phyloP scores from a whole-genome alignment of 1,139 yeast genomes.

The Diutina neorugosa region DNA sequence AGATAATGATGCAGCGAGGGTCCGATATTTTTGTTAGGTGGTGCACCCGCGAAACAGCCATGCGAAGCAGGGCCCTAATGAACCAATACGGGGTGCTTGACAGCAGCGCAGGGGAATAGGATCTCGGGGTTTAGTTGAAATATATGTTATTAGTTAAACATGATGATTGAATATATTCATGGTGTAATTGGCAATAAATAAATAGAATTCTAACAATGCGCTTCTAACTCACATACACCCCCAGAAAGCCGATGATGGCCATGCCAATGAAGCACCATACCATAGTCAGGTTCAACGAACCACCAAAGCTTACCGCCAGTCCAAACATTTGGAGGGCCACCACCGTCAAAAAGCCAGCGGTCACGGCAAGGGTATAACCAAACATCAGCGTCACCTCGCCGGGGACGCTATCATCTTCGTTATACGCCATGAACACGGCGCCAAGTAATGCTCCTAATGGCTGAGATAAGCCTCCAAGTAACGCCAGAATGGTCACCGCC shows the following conservation, averaged over 20 bases:
- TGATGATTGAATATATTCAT: no score
- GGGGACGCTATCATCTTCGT: constrained; percentile 16
- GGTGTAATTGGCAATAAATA: neutral
- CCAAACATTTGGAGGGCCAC: constrained; percentile 83
- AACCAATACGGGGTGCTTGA: neutral
- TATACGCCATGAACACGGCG: constrained; percentile 35
- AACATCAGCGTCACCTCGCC: constrained; percentile 32
- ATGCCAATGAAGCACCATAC: constrained; percentile 43
- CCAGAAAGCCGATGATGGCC: constrained; percentile 19
- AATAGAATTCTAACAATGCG: neutral
- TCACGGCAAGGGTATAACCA: constrained; percentile 57
- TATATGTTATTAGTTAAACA: neutral
- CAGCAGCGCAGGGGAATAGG: neutral
- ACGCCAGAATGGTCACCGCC: constrained; percentile 54
- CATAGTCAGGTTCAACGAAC: constrained; percentile 39
- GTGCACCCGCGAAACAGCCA: neutral
- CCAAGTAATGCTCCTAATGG: constrained; percentile 84
- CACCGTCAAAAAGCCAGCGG: constrained; percentile 75
- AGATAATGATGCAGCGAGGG: neutral
- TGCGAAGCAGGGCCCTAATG: neutral
- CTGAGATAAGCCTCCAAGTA: constrained; percentile 76
- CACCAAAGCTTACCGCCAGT: constrained; percentile 52
- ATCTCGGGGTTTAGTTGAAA: neutral
- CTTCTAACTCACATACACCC: neutral
- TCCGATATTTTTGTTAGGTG: neutral